These are phyloP conservation scores for Lolium perenne DNA, from an alignment of 176 grass and related monocot species.

Conservation along the genomic window DNA sequence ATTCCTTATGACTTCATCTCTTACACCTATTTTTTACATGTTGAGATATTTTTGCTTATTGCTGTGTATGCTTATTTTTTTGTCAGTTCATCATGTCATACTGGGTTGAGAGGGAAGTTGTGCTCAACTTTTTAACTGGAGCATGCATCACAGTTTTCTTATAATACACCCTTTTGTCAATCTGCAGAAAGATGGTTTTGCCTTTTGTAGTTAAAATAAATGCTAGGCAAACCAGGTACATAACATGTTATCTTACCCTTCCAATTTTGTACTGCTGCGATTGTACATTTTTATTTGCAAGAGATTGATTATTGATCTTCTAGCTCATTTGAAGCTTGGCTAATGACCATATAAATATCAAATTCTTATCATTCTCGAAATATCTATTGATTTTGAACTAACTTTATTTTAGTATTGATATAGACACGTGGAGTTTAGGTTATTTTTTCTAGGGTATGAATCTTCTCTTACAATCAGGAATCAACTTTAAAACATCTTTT, in stretches of 20 bases:
- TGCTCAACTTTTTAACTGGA: background rate
- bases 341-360: background rate
- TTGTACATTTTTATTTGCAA: background rate
- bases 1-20: too few species aligned
- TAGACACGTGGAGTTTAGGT: conserved; percentile 58
- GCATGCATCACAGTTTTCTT: too few species aligned
- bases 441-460: conserved; percentile 46
- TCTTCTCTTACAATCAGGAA: background rate
- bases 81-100: too few species aligned
- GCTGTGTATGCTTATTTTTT: too few species aligned
- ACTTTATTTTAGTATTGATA: conserved; percentile 29
- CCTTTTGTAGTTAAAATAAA: background rate
- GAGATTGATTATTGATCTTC: background rate
- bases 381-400: conserved; percentile 23
- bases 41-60: too few species aligned
- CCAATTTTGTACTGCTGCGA: background rate
- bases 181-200: background rate
- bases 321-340: background rate
- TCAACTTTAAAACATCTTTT: too few species aligned
- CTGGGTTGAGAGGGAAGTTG: background rate
- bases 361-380: background rate
- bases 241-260: background rate
- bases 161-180: background rate
- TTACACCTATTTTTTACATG: too few species aligned
- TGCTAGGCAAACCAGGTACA: background rate